phyloP scores from a whole-genome alignment of 768 basidiomycete species.

The Pisolithus microcarpus region DNA sequence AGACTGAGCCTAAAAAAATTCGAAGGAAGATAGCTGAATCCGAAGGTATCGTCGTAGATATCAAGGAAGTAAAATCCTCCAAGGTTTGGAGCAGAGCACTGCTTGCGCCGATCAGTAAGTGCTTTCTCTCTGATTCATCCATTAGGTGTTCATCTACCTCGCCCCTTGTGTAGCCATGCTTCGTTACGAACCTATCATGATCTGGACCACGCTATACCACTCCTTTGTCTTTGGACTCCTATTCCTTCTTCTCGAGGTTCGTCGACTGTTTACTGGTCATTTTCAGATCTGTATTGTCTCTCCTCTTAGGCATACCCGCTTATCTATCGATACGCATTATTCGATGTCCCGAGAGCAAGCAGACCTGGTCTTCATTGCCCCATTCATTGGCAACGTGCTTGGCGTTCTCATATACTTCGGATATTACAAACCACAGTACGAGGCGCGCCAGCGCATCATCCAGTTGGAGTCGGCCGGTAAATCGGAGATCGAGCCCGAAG shows the following conservation, averaged over 20 bases:
- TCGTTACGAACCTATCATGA: constrained; percentile 18
- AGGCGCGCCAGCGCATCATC: constrained; percentile 9
- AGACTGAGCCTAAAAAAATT: constrained; percentile 16
- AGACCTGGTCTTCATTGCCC: constrained; percentile 17
- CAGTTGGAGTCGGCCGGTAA: constrained; percentile 12
- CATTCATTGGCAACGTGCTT: constrained; percentile 18
- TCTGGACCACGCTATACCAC: constrained; percentile 22
- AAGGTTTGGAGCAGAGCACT: constrained; percentile 11
- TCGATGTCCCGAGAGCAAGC: constrained; percentile 16
- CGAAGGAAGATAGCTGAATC: constrained; percentile 7
- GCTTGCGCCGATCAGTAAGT: constrained; percentile 13
- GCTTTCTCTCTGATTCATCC: neutral
- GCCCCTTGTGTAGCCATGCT: constrained; percentile 14
- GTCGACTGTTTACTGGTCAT: neutral
- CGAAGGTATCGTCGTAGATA: neutral
- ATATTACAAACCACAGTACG: constrained; percentile 18
- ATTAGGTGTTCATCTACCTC: neutral
- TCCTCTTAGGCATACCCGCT: constrained; percentile 12
- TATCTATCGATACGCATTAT: constrained; percentile 14
- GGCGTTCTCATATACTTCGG: constrained; percentile 17
- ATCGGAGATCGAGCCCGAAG: constrained; percentile 14
- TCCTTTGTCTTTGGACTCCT: constrained; percentile 23
- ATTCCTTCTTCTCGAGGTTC: constrained; percentile 23
- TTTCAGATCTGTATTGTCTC: neutral
- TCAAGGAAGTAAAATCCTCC: neutral